Conservation (phyloP, 106 monocot species). For the Amphibolis antarctica region DNA sequence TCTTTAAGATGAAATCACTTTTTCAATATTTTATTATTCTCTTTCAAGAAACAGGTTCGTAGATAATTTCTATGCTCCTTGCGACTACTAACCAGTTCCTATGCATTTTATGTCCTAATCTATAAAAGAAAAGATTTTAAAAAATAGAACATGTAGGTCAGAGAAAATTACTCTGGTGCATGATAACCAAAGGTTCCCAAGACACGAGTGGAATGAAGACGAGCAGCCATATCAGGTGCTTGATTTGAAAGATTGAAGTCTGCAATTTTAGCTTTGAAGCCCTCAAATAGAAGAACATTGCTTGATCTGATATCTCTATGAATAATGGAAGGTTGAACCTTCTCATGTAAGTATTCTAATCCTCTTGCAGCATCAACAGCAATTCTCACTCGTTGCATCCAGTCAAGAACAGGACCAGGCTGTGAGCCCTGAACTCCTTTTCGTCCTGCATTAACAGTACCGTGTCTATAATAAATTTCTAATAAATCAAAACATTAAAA, state of each 20-base stretch:
- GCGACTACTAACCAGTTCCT: no score
- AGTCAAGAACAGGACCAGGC: constrained; percentile 79
- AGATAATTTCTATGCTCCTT: no score
- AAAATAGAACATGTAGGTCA: background rate
- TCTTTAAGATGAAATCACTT: no score
- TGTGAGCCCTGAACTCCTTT: constrained; percentile 94
- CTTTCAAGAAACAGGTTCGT: no score
- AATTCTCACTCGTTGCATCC: constrained; percentile 82
- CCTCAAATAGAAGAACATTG: constrained; percentile 86
- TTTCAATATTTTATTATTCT: no score
- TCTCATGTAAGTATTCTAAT: constrained; percentile 91
- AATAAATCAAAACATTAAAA: background rate
- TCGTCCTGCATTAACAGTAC: constrained; percentile 33
- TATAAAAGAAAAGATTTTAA: no score
- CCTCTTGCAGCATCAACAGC: constrained; percentile 98
- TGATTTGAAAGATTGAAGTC: constrained; percentile 96
- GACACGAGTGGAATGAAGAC: constrained; percentile 94
- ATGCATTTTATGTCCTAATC: no score
- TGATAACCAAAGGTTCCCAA: constrained; percentile 95
- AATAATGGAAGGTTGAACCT: constrained; percentile 74
- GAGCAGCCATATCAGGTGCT: constrained; percentile 89
- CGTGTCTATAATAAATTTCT: background rate
- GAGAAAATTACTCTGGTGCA: constrained; percentile 50
- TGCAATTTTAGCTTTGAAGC: constrained; percentile 81
- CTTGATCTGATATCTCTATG: constrained; percentile 91